Base-by-base conservation (phyloP, 257 asterid genomes). In the Lithospermum erythrorhizon region DNA sequence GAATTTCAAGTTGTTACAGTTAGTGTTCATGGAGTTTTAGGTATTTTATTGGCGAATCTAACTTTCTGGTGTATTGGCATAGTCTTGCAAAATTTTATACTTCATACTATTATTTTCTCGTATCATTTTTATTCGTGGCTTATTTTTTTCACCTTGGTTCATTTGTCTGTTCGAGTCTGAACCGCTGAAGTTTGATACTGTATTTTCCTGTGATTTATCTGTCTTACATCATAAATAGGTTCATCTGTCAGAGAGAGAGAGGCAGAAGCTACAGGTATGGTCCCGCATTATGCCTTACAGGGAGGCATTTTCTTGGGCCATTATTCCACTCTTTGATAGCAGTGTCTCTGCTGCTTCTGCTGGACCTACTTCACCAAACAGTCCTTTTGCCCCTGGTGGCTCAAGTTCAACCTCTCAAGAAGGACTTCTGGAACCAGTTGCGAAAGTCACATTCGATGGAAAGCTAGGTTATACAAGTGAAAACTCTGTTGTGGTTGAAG, bases 301-400 rank as follows among this genome's bases (percentile, higher is more conserved):
- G 70, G 99, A 93, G 80, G 75, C 99, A 58, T 93, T 93, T 82
- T 83, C 99, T 49, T 93, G 95, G 97, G 97, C 96, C 65, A 84
- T 93, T 62, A 82, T 93, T 69, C 97, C 99, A 17, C 97, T 93
- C 62, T 93, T 93, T 72, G 99, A 93, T 73, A 78, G 96, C 73
- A 86, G 87, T 63, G 67, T 75, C 75, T 62, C 79, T 68, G 79
- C 93, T 76, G 75, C 87, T 71, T 78, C 93, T 65, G 95, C 81
- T 51, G 99, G 96, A 59, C 76, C 95, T 76, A 80, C 95, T 72
- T 88, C 97, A 55, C 99, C 97, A 48, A 82, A 96, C 82, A 89
- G 99, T 67, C 99, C 99, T 62, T 87, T 86, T 65, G 78, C 90
- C 65, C 73, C 99, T 57, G 79, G 84, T 73, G 70, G 84, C 66